Evolutionary conservation across 805 yeast genomes (phyloP).

Genomic region (Saturnispora zaruensis): DNA sequence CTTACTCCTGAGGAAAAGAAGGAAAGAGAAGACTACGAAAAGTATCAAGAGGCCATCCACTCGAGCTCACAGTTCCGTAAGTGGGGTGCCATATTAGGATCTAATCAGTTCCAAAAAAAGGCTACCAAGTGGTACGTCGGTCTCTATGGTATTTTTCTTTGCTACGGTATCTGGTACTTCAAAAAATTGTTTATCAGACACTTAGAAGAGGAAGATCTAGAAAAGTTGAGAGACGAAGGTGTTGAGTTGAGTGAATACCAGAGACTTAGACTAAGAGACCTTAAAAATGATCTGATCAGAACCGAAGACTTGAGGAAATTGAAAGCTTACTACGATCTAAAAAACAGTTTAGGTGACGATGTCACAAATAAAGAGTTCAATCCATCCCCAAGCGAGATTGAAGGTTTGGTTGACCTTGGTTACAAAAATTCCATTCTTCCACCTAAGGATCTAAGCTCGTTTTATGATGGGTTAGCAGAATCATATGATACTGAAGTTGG

Average conservation of each 20-base stretch:
- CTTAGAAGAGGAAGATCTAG: slow-evolving; percentile 38
- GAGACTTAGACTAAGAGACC: slow-evolving; percentile 48
- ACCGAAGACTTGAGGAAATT: slow-evolving; percentile 56
- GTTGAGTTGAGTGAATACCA: slow-evolving; percentile 52
- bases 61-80: slow-evolving; percentile 30
- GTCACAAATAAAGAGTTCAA: slow-evolving; percentile 18
- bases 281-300: slow-evolving; percentile 48
- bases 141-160: slow-evolving; percentile 47
- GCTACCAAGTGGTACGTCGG: slow-evolving; percentile 57
- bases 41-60: slow-evolving; percentile 27
- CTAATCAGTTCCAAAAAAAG: slow-evolving; percentile 50
- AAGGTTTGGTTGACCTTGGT: slow-evolving; percentile 21
- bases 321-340: slow-evolving; percentile 49
- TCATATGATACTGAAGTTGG: slow-evolving; percentile 76
- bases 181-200: slow-evolving; percentile 59
- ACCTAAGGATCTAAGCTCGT: slow-evolving; percentile 71
- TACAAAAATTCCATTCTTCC: slow-evolving; percentile 43
- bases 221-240: slow-evolving; percentile 27
- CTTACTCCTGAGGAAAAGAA: slow-evolving; percentile 24
- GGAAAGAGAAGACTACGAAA: slow-evolving; percentile 23
- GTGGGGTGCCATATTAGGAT: slow-evolving; percentile 47
- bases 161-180: slow-evolving; percentile 58
- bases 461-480: slow-evolving; percentile 69
- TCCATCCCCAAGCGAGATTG: slow-evolving; percentile 30
- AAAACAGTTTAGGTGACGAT: slow-evolving; percentile 17